Evolutionary conservation across 2,329 filamentous ascomycete genomes (phyloP).

Genomic region (Verticillium klebahnii): DNA sequence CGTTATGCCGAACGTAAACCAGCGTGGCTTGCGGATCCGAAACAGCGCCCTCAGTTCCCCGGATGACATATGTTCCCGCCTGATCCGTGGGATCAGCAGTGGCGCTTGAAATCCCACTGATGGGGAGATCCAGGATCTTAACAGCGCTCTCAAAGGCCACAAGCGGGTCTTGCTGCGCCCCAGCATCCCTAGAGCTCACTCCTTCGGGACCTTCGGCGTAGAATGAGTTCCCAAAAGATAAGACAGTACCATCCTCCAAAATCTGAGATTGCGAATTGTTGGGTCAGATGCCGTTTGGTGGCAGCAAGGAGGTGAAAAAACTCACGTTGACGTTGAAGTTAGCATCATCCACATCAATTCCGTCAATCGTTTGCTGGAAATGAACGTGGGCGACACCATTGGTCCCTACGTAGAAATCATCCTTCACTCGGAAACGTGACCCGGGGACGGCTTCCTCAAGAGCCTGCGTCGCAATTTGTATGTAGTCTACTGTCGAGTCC

Average conservation of each 20-base stretch:
- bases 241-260: slow-evolving; percentile 41
- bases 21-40: slow-evolving; percentile 45
- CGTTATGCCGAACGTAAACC: slow-evolving; percentile 43
- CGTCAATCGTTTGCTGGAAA: slow-evolving; percentile 50
- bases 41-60: slow-evolving; percentile 37
- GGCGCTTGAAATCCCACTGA: slow-evolving; percentile 18
- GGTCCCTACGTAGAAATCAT: slow-evolving; percentile 41
- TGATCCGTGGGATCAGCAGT: slow-evolving; percentile 20
- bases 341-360: slow-evolving; percentile 49
- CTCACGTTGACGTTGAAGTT: slow-evolving; percentile 51
- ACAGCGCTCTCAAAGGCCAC: slow-evolving; percentile 37
- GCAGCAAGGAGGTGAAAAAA: slow-evolving; percentile 1
- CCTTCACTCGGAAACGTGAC: slow-evolving; percentile 37
- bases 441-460: slow-evolving; percentile 25
- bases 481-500: slow-evolving; percentile 17
- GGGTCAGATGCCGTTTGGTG: slow-evolving; percentile 4
- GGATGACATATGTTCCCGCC: slow-evolving; percentile 29
- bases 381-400: slow-evolving; percentile 50
- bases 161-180: slow-evolving; percentile 34
- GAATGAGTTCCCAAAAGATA: slow-evolving; percentile 47
- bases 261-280: slow-evolving; percentile 25
- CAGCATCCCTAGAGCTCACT: slow-evolving; percentile 31
- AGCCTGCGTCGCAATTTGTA: slow-evolving; percentile 32
- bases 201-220: slow-evolving; percentile 37
- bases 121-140: slow-evolving; percentile 24